Base-by-base conservation (phyloP, 2,329 filamentous ascomycete genomes). In the Diaporthe citri region DNA sequence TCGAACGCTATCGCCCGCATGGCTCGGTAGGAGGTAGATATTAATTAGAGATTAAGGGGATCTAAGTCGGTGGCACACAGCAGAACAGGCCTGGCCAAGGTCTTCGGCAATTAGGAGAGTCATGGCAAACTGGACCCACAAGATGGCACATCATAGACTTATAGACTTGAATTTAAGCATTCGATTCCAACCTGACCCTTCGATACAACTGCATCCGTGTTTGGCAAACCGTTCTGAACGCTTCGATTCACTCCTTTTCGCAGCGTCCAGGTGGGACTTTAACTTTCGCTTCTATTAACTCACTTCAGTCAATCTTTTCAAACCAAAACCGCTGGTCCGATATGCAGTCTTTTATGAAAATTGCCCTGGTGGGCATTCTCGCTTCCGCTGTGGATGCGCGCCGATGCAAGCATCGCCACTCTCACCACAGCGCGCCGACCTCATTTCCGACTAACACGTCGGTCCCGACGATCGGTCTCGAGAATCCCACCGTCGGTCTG, bases 41-140 rank as follows among this genome's bases (percentile, higher is more conserved):
- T 73, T 69, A 69, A 73, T 55, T 69, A 55, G 64, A 67, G 64
- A 69, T 69, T 69, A 69, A 69, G 64, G 64, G 64, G 64, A 69
- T 55, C n/a, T 52, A 20, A 20, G 48, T 69, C 22, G 64, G 64
- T 69, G 48, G 55, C 64, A 69, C 64, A 69, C 46, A 55, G 34
- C 48, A 69, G 34, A 31, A 31, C 15, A 41, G 34, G 39, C 28
- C 56, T 25, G 56, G 71, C 41, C 71, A 52, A 66, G 59, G 28
- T 17, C 46, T 72, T 72, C 56, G 71, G 59, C 59, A 52, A 22
- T 55, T 55, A 55, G 48, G 51, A 55, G 22, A 73, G 59, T 31
- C 59, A 56, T 52, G 71, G 15, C 56, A 25, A 64, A 60, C 31
- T 41, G 56, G 52, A 39, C 22, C 43, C 41, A 72, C 28, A 9